Base-by-base conservation (phyloP, 345 rosid species). In the Boechera divaricarpa region DNA sequence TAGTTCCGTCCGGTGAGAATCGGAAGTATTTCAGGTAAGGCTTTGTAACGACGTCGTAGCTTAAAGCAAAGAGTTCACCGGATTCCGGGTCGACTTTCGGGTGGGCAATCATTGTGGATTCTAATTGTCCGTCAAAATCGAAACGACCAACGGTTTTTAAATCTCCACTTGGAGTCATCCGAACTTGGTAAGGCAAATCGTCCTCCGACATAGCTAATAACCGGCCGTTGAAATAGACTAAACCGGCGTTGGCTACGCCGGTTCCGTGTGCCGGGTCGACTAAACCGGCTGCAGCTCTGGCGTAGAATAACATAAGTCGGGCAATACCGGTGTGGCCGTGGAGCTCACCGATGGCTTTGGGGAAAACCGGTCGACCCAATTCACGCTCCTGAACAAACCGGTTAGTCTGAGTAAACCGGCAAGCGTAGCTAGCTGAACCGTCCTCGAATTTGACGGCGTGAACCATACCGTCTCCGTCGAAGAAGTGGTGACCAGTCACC, bases 401-500 rank as follows among this genome's bases (percentile, higher is more conserved):
- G 78, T 86, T 84, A 0, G 98, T 92, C 31, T 90, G 89, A 4
- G 96, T 92, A 81, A 90, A 88, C 65, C 98, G 87, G 79, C 98
- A 86, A 24, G 92, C 82, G 41, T 90, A 92, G 82, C 93, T 89
- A 21, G 85, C 90, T 0, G 92, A 80, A 26, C 90, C 92, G 24
- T 84, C 33, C 0, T 85, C 63, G 53, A 92, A 86, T 10, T 72
- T 75, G 10, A 92, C 89, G n/a, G 93, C 88, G 67, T 92, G 98
- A 62, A 92, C 87, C 98, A 92, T 92, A 18, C 98, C 96, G 59
- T 92, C 96, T 4, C 98, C 98, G 54, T 90, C 98, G 49, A 92
- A 92, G 65, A 92, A 83, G 81, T 92, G 98, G 81, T 92, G 98
- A 13, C 98, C 96, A 4, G 94, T 86, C 12, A 89, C 87, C 2